These are phyloP conservation scores for Closterium sp. DNA, from an alignment of 139 green algal genomes.

Conservation along the genomic window DNA sequence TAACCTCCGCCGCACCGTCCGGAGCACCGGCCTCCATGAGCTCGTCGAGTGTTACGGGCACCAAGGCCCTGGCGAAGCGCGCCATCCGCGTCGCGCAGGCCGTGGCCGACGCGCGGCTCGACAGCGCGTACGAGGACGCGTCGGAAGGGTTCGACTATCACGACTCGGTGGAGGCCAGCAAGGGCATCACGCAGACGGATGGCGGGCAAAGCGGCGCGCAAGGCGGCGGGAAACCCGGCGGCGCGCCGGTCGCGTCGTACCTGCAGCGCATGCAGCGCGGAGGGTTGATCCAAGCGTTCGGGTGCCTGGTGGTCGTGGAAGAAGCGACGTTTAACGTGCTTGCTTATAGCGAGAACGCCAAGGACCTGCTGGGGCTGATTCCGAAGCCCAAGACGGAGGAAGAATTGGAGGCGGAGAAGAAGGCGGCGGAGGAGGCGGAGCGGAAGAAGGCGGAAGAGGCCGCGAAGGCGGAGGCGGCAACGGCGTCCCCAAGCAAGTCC, in stretches of 20 bases:
- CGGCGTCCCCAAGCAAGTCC: not conserved
- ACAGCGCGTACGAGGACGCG: not conserved
- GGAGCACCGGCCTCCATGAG: not conserved
- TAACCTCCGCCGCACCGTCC: not conserved
- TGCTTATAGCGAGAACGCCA: slow-evolving; percentile 32
- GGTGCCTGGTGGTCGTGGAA: slow-evolving; percentile 25
- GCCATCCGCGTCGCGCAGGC: not conserved
- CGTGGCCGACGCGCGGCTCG: not conserved
- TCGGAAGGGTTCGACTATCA: not conserved
- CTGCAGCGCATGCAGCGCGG: slow-evolving; percentile 44
- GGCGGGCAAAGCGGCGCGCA: not conserved
- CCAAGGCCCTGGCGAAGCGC: not conserved
- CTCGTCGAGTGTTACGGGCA: not conserved
- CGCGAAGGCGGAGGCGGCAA: not conserved
- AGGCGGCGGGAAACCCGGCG: not conserved
- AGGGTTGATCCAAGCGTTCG: slow-evolving; percentile 26
- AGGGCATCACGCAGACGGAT: not conserved
- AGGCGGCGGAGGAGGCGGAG: not conserved
- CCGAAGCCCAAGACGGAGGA: not conserved
- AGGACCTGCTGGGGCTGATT: slow-evolving; percentile 17
- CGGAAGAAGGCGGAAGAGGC: not conserved
- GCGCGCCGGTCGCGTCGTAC: slow-evolving; percentile 27
- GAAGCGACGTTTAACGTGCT: slow-evolving; percentile 27
- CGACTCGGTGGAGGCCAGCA: not conserved
- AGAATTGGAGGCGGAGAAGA: not conserved